Base-by-base conservation (phyloP, 73 alveolate species). In the Urostyla sp. region DNA sequence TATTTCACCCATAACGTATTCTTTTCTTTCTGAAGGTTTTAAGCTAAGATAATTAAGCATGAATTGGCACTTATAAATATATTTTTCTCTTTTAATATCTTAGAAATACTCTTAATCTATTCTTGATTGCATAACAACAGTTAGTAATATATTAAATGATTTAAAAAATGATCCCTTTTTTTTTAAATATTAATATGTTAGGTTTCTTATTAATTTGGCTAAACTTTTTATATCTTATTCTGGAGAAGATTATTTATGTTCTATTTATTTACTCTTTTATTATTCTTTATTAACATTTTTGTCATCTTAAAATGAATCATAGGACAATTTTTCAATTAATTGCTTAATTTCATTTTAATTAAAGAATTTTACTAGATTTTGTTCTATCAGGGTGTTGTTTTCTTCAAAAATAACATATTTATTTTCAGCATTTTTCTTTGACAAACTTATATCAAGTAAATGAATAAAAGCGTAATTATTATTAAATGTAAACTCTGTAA, bases 31-130 rank as follows among this genome's bases (percentile, higher is more conserved):
- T 3, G 36, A 0, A 0, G 3, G 15, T 0, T 37, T 34, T n/a
- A 46, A 46, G 18, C 84, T 36, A 36, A 80, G 38, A 44, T 50
- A 67, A 26, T 80, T 80, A 48, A 80, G 16, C 0, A 67, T 28
- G 38, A 80, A 80, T 44, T 75, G 80, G 51, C 67, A 75, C 36
- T 67, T 80, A 27, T 35, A 67, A 32, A 80, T 57, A 52, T 49
- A 34, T 23, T 21, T 3, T 28, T 67, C 77, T 34, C 35, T 51
- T 13, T 46, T 20, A 5, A 44, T 34, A 37, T 20, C 26, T 7
- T 15, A 21, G 32, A 5, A 4, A 7, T 27, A 24, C 72, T 34
- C 87, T 32, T 56, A 53, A 18, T 24, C 18, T 55, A 20, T 49
- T 21, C 6, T 34, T 32, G 37, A 32, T n/a, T 15, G 15, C 26